Percentiles rank a stretch among this genome's conserved stretches.
phyloP scores from a whole-genome alignment of 257 asterid species.

The Penstemon barbatus region DNA sequence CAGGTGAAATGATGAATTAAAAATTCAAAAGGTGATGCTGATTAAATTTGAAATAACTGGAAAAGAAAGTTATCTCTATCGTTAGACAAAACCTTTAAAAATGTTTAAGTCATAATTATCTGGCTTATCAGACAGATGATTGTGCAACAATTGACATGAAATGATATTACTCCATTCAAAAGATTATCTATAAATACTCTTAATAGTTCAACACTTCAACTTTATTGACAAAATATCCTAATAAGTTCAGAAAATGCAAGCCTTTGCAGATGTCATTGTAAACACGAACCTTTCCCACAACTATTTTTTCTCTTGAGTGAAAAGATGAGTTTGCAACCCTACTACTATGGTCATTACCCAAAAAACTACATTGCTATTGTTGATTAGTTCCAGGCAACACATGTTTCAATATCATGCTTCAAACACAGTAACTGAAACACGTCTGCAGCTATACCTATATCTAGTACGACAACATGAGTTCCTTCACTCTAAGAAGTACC shows the following conservation, averaged over 20 bases:
- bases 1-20: not conserved
- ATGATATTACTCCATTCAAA: not conserved
- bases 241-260: not conserved
- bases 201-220: not conserved
- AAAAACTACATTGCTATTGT: too few relatives aligned
- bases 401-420: too few relatives aligned
- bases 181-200: not conserved
- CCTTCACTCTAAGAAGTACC: constrained; percentile 9
- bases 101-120: not conserved
- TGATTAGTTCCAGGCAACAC: too few relatives aligned
- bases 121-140: not conserved
- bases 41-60: constrained; percentile 1
- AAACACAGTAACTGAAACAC: not conserved
- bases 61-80: not conserved
- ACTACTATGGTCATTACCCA: too few relatives aligned
- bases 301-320: too few relatives aligned
- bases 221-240: not conserved
- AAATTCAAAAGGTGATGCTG: not conserved
- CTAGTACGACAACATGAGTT: constrained; percentile 11
- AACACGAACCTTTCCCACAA: too few relatives aligned
- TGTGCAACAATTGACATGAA: not conserved
- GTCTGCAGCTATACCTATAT: not conserved
- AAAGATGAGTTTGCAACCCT: too few relatives aligned
- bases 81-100: not conserved
- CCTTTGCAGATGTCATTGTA: not conserved